Evolutionary conservation across 2,329 filamentous ascomycete genomes (phyloP).

Genomic region (Sclerotinia trifoliorum): DNA sequence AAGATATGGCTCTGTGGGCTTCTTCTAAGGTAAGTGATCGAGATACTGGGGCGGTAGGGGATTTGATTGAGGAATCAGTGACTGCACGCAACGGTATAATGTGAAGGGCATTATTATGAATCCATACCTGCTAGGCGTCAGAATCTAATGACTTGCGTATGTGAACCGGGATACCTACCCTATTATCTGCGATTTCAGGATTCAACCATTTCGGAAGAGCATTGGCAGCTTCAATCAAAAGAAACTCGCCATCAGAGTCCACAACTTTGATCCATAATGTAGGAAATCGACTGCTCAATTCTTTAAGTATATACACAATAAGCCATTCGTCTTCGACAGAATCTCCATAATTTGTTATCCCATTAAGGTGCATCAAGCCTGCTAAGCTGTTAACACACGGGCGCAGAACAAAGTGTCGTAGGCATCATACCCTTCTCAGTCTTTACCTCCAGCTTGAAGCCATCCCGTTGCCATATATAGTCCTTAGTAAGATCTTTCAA

Average conservation of each 20-base stretch:
- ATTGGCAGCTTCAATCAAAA: constrained; percentile 90
- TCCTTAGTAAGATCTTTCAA: constrained; percentile 65
- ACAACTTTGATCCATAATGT: constrained; percentile 78
- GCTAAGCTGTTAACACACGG: neutral
- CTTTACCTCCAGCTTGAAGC: constrained; percentile 62
- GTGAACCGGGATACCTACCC: constrained; percentile 46
- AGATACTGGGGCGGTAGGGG: constrained; percentile 42
- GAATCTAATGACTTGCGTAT: constrained; percentile 5
- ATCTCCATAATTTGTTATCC: constrained; percentile 84
- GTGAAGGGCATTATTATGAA: constrained; percentile 71
- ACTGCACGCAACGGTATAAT: constrained; percentile 62
- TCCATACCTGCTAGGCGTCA: constrained; percentile 64
- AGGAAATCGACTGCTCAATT: constrained; percentile 71
- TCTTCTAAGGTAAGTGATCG: constrained; percentile 59
- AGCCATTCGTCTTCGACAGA: constrained; percentile 98
- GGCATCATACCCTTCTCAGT: constrained; percentile 53
- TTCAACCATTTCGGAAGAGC: constrained; percentile 86
- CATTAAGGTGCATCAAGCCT: constrained; percentile 65
- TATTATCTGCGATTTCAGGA: constrained; percentile 82
- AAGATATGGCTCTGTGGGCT: constrained; percentile 60
- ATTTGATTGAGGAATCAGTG: constrained; percentile 39
- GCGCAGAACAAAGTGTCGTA: neutral
- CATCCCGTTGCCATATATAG: constrained; percentile 94
- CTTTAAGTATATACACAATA: constrained; percentile 82
- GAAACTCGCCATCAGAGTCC: constrained; percentile 91